Evolutionary conservation across 257 asterid species (phyloP), one percentile per base, ranked within the genome.

Genomic region (Catharanthus roseus): DNA sequence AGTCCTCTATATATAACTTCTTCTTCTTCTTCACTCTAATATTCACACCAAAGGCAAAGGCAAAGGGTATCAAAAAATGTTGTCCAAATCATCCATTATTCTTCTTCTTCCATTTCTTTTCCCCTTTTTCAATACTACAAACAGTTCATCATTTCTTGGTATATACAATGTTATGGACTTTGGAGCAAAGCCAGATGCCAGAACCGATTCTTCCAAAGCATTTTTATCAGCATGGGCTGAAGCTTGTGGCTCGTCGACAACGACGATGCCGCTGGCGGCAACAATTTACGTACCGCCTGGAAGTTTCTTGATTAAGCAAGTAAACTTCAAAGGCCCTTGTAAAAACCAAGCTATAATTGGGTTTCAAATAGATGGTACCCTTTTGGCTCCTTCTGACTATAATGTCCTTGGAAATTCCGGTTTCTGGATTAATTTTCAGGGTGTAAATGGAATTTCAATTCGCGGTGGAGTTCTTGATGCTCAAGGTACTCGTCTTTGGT

Each of bases 241-340:
- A 28, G 87, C 95, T 60, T 88, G 95, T 29, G 69, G 83, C 28
- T n/a, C 83, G 36, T 2, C 77, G 0, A 45, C 64, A n/a, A n/a
- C n/a, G n/a, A n/a, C n/a, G n/a, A n/a, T n/a, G n/a, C n/a, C n/a
- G n/a, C n/a, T n/a, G 13, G 78, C 85, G 16, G 80, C 84, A 8
- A 61, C 79, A 0, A 81, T 86, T 26, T 74, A 81, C 39, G 88
- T 88, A 39, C 91, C 95, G 4, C 56, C 70, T 16, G 95, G 95
- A 1, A 71, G 75, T 3, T 88, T 67, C 74, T 69, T 81, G 42
- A 41, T 84, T 0, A 10, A 72, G 6, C 74, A 62, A 1, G 77
- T 54, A 1, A 5, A 5, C 24, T 75, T 75, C n/a, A 15, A 5
- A 9, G 79, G 79, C 6, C 6, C 1, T 1, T 75, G 79, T 66